Evolutionary conservation across 2,329 filamentous ascomycete genomes (phyloP).

Genomic region (Arthrocladium fulminans): DNA sequence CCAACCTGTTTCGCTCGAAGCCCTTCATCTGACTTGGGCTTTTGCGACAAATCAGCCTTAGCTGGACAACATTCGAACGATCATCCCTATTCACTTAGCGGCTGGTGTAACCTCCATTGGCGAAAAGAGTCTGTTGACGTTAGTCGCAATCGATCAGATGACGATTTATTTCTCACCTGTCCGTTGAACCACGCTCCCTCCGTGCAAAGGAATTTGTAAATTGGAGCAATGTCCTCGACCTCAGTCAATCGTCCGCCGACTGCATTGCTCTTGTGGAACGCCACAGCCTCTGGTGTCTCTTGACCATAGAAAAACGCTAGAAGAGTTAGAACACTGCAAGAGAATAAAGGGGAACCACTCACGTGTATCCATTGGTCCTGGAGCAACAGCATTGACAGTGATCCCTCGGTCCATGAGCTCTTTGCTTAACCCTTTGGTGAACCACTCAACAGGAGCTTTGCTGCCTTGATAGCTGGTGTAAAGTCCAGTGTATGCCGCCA

Average conservation of each 20-base stretch:
- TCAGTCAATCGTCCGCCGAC: conserved; percentile 36
- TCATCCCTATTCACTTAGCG: too few relatives aligned
- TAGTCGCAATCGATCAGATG: not conserved
- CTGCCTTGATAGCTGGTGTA: conserved; percentile 41
- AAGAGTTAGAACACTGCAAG: not conserved
- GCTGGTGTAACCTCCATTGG: conserved; percentile 42
- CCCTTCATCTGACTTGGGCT: too few relatives aligned
- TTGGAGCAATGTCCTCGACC: conserved; percentile 39
- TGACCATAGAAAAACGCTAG: conserved; percentile 40
- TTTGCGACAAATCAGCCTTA: too few relatives aligned
- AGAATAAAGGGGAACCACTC: conserved; percentile 1
- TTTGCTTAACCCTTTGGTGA: conserved; percentile 25
- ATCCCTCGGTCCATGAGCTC: conserved; percentile 28
- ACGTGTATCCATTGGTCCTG: conserved; percentile 14
- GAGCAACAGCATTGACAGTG: conserved; percentile 31
- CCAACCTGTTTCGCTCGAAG: too few relatives aligned
- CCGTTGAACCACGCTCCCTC: conserved; percentile 40
- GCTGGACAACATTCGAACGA: too few relatives aligned
- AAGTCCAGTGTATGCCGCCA: conserved; percentile 39
- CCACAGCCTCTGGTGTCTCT: conserved; percentile 36
- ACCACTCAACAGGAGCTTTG: conserved; percentile 35
- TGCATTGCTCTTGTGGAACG: conserved; percentile 38
- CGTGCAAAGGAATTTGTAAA: conserved; percentile 37
- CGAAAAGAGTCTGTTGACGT: conserved; percentile 33
- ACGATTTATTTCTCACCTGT: conserved; percentile 24